Base-by-base conservation (phyloP, 2,329 filamentous ascomycete genomes). In the Aspergillus hiratsukae region DNA sequence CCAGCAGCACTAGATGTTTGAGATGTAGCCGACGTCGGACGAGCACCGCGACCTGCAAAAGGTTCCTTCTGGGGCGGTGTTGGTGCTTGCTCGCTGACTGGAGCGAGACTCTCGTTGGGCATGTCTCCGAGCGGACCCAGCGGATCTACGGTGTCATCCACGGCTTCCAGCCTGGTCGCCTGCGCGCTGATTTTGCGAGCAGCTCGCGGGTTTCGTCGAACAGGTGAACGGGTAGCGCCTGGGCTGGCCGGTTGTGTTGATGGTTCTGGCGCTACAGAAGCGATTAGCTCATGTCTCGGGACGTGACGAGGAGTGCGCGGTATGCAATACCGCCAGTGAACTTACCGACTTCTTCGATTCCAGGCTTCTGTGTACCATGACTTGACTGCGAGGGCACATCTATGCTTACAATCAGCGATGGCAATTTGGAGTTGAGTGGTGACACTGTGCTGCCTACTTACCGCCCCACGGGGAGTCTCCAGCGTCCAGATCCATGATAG, bases 101-200 rank as follows among this genome's bases (percentile, higher is more conserved):
- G 72, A 2, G 73, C 67, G 27, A 64, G 66, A 41, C 64, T 61
- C 48, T 73, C 68, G 46, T 70, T 64, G 10, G 72, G 66, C 27
- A 66, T 74, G 57, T 81, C 81, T 35, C 83, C 82, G 17, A 86
- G 72, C 50, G 84, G 84, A 48, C 85, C 85, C 48, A 87, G 75
- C 29, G 85, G 85, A 53, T 85, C 85, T 57, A 84, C 75, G 48
- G 83, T 79, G 66, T 84, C 80, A 63, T 86, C 84, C 58, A 86
- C 82, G 52, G 82, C 82, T 72, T 87, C 83, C 58, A 87, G 76
- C 55, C 81, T 82, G 46, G 83, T 87, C 31, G 83, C 79, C 66
- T 86, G 83, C 37, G 80, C 80, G 66, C 77, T 83, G 66, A 85
- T 79, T 68, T 83, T 83, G 58, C 82, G 80, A 54, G 78, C 76